Percentiles rank a stretch among this genome's conserved stretches.
Evolutionary conservation across 176 grass and related monocot species (phyloP).

Genomic region (Ensete glaucum): DNA sequence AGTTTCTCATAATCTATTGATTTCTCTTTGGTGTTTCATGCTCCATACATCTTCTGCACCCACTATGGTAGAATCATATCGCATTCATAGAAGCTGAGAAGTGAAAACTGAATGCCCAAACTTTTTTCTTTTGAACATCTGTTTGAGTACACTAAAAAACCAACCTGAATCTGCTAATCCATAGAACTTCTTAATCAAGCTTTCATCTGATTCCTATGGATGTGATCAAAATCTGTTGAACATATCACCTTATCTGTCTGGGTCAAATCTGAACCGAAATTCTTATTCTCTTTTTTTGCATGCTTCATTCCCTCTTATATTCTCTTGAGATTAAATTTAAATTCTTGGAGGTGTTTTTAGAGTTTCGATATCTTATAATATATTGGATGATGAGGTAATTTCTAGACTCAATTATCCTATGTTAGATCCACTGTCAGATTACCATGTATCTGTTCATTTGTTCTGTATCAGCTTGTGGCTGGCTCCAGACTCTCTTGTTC

Average conservation of each 20-base stretch:
- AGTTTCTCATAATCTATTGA: neutral
- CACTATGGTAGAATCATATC: neutral
- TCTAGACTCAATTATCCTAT: no score
- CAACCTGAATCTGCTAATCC: no score
- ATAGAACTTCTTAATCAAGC: no score
- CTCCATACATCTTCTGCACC: neutral
- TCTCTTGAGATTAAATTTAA: neutral
- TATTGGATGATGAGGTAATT: no score
- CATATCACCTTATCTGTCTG: neutral
- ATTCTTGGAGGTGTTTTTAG: no score
- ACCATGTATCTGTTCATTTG: neutral
- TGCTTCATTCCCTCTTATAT: neutral
- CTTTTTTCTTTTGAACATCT: neutral
- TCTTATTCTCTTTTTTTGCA: neutral
- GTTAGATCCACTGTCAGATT: neutral
- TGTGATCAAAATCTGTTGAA: neutral
- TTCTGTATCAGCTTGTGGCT: neutral
- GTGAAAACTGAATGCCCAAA: no score
- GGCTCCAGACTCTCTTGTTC: neutral
- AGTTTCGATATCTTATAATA: no score
- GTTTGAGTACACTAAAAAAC: neutral
- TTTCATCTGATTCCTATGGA: no score
- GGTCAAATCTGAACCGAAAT: neutral
- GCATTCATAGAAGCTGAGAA: neutral
- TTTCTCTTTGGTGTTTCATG: neutral